Base-by-base conservation (phyloP, 192 early-diverging fungal genomes). In the Ambispora gerdemannii region DNA sequence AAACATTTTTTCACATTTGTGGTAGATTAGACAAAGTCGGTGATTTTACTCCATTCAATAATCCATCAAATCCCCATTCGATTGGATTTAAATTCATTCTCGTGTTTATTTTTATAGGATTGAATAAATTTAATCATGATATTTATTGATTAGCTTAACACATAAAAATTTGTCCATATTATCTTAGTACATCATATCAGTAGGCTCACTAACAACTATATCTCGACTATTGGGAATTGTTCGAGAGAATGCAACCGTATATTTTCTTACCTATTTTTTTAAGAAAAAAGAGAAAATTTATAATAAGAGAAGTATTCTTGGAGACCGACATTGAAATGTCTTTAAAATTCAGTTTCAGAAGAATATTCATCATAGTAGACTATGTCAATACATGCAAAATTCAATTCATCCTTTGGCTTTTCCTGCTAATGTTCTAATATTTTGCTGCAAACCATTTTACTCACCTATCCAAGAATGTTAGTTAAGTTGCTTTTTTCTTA, bases 111-210 rank as follows among this genome's bases (percentile, higher is more conserved):
- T 32, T 20, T 7, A 15, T 32, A 60, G 19, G 30, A 10, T 60
- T 17, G n/a, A 10, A n/a, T 34, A 64, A 20, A 33, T 24, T 49
- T 25, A 28, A 49, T 49, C 17, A 27, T 7, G 43, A 0, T 49
- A 30, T 38, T 2, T 27, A 64, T n/a, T 36, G n/a, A 3, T 49
- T 13, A 27, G 19, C 15, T 49, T 30, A 8, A 11, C 17, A 28
- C 25, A 35, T 32, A 25, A 8, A 67, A 31, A 67, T 67, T 67
- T 4, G 65, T 31, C 65, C 65, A 67, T 35, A 67, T 67, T 19
- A 67, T 67, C 6, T 67, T 32, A 52, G 47, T n/a, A 27, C 61
- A 63, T 15, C 38, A 66, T 66, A 66, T 66, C 63, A 20, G 27
- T 66, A 31, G 63, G 47, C 17, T 27, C 6, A 30, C 36, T 50